phyloP scores from a whole-genome alignment of 768 basidiomycete genomes.

The Lactifluus rugatus region DNA sequence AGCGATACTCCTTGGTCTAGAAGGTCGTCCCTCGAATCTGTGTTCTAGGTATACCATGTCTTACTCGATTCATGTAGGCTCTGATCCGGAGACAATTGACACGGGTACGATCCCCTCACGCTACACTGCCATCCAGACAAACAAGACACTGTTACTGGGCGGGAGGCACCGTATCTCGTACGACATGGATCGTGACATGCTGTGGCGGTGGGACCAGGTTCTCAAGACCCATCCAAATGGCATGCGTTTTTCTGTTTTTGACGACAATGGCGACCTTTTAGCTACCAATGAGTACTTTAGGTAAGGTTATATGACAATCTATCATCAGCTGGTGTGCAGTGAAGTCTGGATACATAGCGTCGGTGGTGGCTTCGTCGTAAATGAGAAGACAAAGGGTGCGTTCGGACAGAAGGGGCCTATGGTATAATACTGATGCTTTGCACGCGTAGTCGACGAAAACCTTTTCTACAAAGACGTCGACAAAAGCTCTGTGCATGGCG shows the following conservation, averaged over 20 bases:
- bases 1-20: slow-evolving; percentile 73
- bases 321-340: neutral
- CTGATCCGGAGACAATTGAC: slow-evolving; percentile 91
- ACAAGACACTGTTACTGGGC: slow-evolving; percentile 57
- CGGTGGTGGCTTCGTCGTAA: slow-evolving; percentile 91
- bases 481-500: slow-evolving; percentile 69
- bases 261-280: slow-evolving; percentile 68
- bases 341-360: slow-evolving; percentile 37
- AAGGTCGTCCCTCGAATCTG: slow-evolving; percentile 31
- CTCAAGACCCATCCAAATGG: slow-evolving; percentile 86
- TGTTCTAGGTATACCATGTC: neutral
- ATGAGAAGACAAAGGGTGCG: slow-evolving; percentile 82
- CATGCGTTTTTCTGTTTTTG: slow-evolving; percentile 86
- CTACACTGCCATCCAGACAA: slow-evolving; percentile 56
- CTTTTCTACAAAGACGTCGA: slow-evolving; percentile 89
- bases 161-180: slow-evolving; percentile 72
- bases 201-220: slow-evolving; percentile 87
- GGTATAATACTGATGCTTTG: neutral
- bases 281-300: slow-evolving; percentile 95
- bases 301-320: slow-evolving; percentile 22
- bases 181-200: slow-evolving; percentile 85
- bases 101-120: slow-evolving; percentile 73
- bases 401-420: neutral
- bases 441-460: slow-evolving; percentile 76
- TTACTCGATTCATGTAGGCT: slow-evolving; percentile 32